Percentiles rank a stretch among this genome's conserved stretches.
Evolutionary conservation across 164 flowering plant species (phyloP).

Genomic region (Stephania cephalantha): DNA sequence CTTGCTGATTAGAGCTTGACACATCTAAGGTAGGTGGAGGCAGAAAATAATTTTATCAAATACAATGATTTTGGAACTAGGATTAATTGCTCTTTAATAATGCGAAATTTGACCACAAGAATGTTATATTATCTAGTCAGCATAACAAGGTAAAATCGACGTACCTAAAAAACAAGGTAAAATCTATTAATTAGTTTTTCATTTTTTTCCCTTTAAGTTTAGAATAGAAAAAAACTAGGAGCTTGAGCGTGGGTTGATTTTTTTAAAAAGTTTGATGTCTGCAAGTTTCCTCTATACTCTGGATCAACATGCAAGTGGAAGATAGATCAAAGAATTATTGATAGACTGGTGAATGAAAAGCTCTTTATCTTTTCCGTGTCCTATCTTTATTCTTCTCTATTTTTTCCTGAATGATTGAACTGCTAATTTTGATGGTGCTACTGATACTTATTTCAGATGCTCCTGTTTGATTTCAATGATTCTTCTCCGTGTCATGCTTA

Average conservation of each 20-base stretch:
- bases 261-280: background rate
- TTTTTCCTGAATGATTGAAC: background rate
- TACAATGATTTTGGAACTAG: background rate
- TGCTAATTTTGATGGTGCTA: background rate
- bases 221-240: background rate
- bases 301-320: background rate
- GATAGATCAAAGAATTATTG: background rate
- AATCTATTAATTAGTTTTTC: too few species aligned
- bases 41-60: background rate
- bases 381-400: too few species aligned
- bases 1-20: background rate
- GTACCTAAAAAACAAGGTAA: background rate
- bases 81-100: background rate
- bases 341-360: background rate
- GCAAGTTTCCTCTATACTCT: background rate
- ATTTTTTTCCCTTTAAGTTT: background rate
- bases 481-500: background rate
- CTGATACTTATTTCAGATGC: background rate
- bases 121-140: background rate
- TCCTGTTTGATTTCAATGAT: background rate
- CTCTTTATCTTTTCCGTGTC: too few species aligned
- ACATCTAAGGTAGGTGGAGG: background rate
- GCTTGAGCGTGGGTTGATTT: background rate
- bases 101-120: background rate
- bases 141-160: background rate